These are phyloP conservation scores for Metarhizium rileyi DNA, from an alignment of 2,329 filamentous ascomycete species.

Conservation along the genomic window DNA sequence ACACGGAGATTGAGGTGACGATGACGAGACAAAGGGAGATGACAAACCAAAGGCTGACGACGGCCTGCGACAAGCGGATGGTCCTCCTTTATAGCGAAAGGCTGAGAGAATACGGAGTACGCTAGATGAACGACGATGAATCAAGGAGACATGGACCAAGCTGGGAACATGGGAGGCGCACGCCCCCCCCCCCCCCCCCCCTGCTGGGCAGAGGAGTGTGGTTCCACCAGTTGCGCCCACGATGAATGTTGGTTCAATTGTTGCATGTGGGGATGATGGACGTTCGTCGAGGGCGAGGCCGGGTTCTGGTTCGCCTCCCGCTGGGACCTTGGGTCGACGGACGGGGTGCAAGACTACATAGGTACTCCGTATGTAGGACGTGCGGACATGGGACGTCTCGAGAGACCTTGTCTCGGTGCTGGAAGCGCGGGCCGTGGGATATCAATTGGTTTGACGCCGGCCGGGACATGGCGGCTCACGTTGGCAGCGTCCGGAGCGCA, in stretches of 20 bases:
- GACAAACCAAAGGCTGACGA: constrained; percentile 5
- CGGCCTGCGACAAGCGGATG: constrained; percentile 7
- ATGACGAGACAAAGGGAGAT: not conserved
- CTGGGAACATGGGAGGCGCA: not conserved
- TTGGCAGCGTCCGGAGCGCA: not conserved
- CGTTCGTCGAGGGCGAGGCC: no score
- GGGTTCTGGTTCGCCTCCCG: constrained; percentile 5
- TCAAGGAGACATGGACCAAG: not conserved
- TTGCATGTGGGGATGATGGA: constrained; percentile 6
- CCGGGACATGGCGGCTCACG: not conserved
- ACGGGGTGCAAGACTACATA: not conserved
- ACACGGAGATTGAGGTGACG: not conserved
- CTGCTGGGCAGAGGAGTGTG: not conserved
- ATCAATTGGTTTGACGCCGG: not conserved
- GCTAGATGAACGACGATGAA: constrained; percentile 5
- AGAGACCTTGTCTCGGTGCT: not conserved
- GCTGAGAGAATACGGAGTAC: constrained; percentile 1
- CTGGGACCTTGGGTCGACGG: not conserved
- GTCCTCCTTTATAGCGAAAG: constrained; percentile 7
- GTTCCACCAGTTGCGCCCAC: constrained; percentile 2
- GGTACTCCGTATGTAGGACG: no score
- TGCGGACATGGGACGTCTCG: no score
- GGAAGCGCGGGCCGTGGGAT: not conserved
- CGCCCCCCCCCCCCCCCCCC: constrained; percentile 1
- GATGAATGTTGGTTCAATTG: no score